Base-by-base conservation (phyloP, 2,329 filamentous ascomycete genomes). In the Aspergillus fumigatus region DNA sequence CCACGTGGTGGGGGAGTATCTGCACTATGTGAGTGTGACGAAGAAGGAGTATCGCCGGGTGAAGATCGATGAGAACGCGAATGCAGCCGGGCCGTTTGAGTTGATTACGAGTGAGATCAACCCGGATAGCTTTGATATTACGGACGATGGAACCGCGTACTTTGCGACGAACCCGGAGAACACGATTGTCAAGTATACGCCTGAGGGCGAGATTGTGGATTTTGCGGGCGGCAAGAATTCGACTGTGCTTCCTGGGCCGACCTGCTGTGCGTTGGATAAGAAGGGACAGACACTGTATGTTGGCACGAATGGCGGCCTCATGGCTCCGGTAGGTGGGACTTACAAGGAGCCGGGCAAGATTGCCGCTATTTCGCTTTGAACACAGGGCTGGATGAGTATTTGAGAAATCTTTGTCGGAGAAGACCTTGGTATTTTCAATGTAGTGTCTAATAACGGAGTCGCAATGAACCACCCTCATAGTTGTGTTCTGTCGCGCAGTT, bases 1-100 rank as follows among this genome's bases (percentile, higher is more conserved):
- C 25, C 56, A 59, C 4, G 40, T 63, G 3, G 35, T 60, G 1
- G 54, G 59, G 27, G 55, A 56, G 5, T 65, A 66, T 21, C 35
- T 67, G 19, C 64, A 67, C 60, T 67, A 66, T 35, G 62, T 62
- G 7, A 64, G 64, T 25, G 66, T 60, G 1, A 65, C 65, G 3
- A 57, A 57, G 0, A 62, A 65, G 60, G 41, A 65, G 21, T 67
- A 62, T 41, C 57, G 65, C 19, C 61, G 62, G 5, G 62, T 66
- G 23, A 59, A 57, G 41, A 59, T 67, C 4, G 50, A 65, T 21
- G 26, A 51, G 5, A 50, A 63, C 4, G 63, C 56, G 10, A 60
- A 56, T 4, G 52, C 63, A 1, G 53, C 56, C 9, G 61, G 65
- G 2, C 55, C 60, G 11, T 67, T 59, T 21, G 59, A 67, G 51